These are phyloP conservation scores for Verticillium nonalfalfae DNA, from an alignment of 2,329 filamentous ascomycete genomes.

Conservation along the genomic window DNA sequence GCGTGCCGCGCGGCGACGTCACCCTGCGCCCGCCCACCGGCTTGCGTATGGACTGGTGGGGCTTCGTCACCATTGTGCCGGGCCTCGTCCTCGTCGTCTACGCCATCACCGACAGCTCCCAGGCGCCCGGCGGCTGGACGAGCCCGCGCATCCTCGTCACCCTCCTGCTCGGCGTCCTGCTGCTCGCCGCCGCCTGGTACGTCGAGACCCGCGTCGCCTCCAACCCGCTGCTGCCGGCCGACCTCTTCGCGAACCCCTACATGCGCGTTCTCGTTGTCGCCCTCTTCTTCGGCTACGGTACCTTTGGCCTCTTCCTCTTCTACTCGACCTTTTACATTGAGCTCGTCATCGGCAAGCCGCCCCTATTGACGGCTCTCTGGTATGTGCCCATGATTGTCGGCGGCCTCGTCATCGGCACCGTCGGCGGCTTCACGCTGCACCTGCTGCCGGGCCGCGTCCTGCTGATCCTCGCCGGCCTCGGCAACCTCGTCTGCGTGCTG, in stretches of 20 bases:
- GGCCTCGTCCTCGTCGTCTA: conserved; percentile 61
- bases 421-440: conserved; percentile 63
- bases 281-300: conserved; percentile 55
- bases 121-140: conserved; percentile 55
- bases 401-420: conserved; percentile 57
- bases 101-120: conserved; percentile 59
- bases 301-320: conserved; percentile 54
- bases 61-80: conserved; percentile 43
- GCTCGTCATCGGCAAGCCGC: conserved; percentile 49
- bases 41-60: conserved; percentile 54
- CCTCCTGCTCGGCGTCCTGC: conserved; percentile 47
- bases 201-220: conserved; percentile 56
- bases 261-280: conserved; percentile 52
- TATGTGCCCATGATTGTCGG: conserved; percentile 62
- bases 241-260: conserved; percentile 55
- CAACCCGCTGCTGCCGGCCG: conserved; percentile 55
- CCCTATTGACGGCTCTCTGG: conserved; percentile 62
- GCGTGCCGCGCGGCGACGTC: conserved; percentile 27
- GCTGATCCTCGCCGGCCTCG: conserved; percentile 53
- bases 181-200: conserved; percentile 49
- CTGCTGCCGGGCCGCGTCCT: conserved; percentile 56
- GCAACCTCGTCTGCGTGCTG: conserved; percentile 50
- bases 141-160: conserved; percentile 60
- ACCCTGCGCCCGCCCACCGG: conserved; percentile 13
- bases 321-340: conserved; percentile 62